Conservation (phyloP, 495 filamentous ascomycete genomes). For the Podospora sp. region DNA sequence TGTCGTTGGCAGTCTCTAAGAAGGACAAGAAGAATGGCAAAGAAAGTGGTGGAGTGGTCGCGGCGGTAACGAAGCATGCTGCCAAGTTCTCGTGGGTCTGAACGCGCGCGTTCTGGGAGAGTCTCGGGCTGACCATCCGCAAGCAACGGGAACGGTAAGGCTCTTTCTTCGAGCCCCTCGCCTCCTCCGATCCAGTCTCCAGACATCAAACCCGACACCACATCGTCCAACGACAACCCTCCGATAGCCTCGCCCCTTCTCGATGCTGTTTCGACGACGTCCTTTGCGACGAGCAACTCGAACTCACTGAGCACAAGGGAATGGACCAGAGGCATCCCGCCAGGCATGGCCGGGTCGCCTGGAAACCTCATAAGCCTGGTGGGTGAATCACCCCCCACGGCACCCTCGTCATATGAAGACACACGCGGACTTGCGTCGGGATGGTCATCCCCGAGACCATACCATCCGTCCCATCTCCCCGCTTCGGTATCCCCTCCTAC, state of each 20-base stretch:
- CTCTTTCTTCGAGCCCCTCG: slow-evolving; percentile 42
- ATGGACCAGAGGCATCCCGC: slow-evolving; percentile 51
- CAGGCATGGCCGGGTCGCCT: slow-evolving; percentile 55
- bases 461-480: slow-evolving; percentile 38
- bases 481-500: slow-evolving; percentile 53
- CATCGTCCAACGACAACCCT: slow-evolving; percentile 39
- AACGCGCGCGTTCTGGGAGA: slow-evolving; percentile 2
- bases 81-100: slow-evolving; percentile 53
- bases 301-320: slow-evolving; percentile 54
- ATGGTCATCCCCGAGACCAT: slow-evolving; percentile 46
- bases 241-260: slow-evolving; percentile 44
- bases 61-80: slow-evolving; percentile 55
- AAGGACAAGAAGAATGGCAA: slow-evolving; percentile 57
- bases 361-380: slow-evolving; percentile 56
- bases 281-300: slow-evolving; percentile 50
- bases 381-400: slow-evolving; percentile 57
- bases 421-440: slow-evolving; percentile 43
- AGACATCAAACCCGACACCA: slow-evolving; percentile 43
- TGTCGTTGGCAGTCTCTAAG: slow-evolving; percentile 40
- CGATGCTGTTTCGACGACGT: slow-evolving; percentile 49
- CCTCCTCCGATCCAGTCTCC: slow-evolving; percentile 45
- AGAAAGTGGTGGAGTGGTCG: slow-evolving; percentile 53
- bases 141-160: slow-evolving; percentile 41
- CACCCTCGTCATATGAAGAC: slow-evolving; percentile 59
- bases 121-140: slow-evolving; percentile 27